Percentiles rank a stretch among this genome's conserved stretches.
These are phyloP conservation scores for Kalanchoe fedtschenkoi DNA, from an alignment of 164 flowering plant species.

Conservation along the genomic window DNA sequence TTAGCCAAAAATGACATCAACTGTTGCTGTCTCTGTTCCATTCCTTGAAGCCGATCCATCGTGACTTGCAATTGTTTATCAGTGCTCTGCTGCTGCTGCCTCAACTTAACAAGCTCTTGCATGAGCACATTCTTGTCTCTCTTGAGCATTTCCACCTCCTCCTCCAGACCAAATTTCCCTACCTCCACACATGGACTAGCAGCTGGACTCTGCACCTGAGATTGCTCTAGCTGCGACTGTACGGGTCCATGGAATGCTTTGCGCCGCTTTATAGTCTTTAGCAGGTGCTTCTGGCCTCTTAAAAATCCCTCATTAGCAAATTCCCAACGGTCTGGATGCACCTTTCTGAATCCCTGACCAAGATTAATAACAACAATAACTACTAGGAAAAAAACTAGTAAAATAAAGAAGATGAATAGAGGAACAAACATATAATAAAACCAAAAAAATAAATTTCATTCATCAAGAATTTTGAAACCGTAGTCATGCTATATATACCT, in stretches of 20 bases:
- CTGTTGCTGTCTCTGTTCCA: constrained; percentile 96
- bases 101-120: constrained; percentile 88
- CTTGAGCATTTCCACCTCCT: constrained; percentile 92
- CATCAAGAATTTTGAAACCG: too few relatives aligned
- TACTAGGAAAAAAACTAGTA: constrained; percentile 3
- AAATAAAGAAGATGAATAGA: too few relatives aligned
- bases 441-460: too few relatives aligned
- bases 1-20: constrained; percentile 98
- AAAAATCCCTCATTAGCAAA: too few relatives aligned
- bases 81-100: constrained; percentile 90
- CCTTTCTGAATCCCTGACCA: too few relatives aligned
- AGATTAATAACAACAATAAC: too few relatives aligned
- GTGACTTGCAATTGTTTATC: constrained; percentile 74
- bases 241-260: constrained; percentile 39
- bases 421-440: too few relatives aligned
- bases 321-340: too few relatives aligned
- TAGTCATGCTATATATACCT: too few relatives aligned
- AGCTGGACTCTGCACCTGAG: constrained; percentile 41
- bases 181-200: constrained; percentile 62
- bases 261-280: not conserved
- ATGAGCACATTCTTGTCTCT: constrained; percentile 91
- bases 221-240: too few relatives aligned
- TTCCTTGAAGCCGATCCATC: constrained; percentile 85
- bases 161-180: constrained; percentile 93
- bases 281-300: too few relatives aligned